These are phyloP conservation scores for Phytophthora agathidicida DNA, from an alignment of 352 stramenopile species.

Conservation along the genomic window DNA sequence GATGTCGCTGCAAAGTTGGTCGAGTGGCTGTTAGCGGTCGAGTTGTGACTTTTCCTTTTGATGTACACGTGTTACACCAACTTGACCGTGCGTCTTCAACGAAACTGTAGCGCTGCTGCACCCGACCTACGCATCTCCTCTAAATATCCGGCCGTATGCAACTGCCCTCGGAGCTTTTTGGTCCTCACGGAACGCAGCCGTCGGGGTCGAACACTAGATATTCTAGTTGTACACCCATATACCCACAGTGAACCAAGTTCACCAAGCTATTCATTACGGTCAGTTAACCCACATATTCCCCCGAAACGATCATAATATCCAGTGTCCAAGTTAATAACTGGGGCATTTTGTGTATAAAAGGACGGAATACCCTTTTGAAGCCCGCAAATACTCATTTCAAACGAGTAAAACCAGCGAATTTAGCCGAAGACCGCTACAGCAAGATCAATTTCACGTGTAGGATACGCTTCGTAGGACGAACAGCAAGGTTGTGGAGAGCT, in stretches of 20 bases:
- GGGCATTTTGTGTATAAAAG: too few species aligned
- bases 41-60: slow-evolving; percentile 14
- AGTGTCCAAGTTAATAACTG: too few species aligned
- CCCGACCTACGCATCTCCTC: slow-evolving; percentile 3
- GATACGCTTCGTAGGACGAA: too few species aligned
- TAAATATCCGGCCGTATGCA: background rate
- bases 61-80: slow-evolving; percentile 6
- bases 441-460: too few species aligned
- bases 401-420: too few species aligned
- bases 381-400: too few species aligned
- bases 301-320: too few species aligned
- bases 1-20: background rate
- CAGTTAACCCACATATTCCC: too few species aligned
- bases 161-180: background rate
- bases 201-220: background rate
- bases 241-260: background rate
- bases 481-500: too few species aligned
- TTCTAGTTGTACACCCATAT: slow-evolving; percentile 3
- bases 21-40: background rate
- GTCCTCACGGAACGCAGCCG: background rate
- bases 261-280: too few species aligned
- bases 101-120: background rate
- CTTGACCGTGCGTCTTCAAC: slow-evolving; percentile 13
- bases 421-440: too few species aligned
- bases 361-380: too few species aligned